phyloP scores from a whole-genome alignment of 2,329 filamentous ascomycete genomes.

The Arthrinium puccinioides region DNA sequence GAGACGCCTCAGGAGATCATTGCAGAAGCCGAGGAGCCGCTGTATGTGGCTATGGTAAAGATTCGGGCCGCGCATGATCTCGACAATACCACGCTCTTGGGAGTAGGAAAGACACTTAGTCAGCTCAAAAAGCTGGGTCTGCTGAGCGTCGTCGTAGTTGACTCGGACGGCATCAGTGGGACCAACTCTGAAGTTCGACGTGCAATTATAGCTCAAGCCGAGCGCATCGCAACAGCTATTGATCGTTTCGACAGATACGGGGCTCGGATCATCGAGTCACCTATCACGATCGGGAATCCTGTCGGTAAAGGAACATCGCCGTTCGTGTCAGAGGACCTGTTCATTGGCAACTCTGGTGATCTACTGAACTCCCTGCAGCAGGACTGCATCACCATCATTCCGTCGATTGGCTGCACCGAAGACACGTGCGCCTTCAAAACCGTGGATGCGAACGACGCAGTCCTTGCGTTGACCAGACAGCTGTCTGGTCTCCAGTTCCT shows the following conservation, averaged over 20 bases:
- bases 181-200: constrained; percentile 29
- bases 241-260: constrained; percentile 61
- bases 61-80: constrained; percentile 67
- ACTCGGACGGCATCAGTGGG: constrained; percentile 44
- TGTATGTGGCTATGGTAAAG: constrained; percentile 80
- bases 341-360: constrained; percentile 39
- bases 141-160: constrained; percentile 74
- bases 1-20: background rate
- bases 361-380: constrained; percentile 60
- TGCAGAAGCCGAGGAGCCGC: constrained; percentile 17
- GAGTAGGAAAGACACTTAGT: constrained; percentile 74
- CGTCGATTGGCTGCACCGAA: constrained; percentile 37
- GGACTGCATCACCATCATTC: constrained; percentile 64
- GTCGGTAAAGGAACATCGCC: constrained; percentile 18
- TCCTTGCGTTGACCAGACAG: constrained; percentile 71
- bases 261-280: constrained; percentile 60
- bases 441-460: constrained; percentile 50
- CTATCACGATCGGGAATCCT: constrained; percentile 30
- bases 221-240: constrained; percentile 68
- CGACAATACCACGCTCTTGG: constrained; percentile 60
- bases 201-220: constrained; percentile 54
- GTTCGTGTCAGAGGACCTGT: constrained; percentile 25
- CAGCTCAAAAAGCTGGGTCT: constrained; percentile 80
- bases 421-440: constrained; percentile 30
- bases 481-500: constrained; percentile 59